phyloP scores from a whole-genome alignment of 2,329 filamentous ascomycete genomes.

The Grosmannia clavigera region DNA sequence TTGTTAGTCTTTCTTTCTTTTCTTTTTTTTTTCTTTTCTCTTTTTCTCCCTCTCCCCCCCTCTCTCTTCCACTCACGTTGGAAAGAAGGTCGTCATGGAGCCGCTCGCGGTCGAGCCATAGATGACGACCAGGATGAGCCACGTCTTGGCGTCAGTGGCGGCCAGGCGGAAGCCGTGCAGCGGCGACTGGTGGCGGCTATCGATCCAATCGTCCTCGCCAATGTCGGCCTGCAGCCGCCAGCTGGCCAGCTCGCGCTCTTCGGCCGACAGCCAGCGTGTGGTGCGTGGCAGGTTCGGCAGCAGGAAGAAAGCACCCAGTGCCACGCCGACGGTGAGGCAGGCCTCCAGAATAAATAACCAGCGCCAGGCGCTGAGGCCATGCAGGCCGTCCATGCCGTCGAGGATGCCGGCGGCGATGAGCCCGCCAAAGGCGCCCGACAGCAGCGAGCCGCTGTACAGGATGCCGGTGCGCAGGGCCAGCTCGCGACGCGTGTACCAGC shows the following conservation, averaged over 20 bases:
- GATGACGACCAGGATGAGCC: slow-evolving; percentile 12
- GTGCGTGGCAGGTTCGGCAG: slow-evolving; percentile 52
- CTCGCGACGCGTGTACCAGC: slow-evolving; percentile 13
- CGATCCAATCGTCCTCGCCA: slow-evolving; percentile 33
- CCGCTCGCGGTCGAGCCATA: not conserved
- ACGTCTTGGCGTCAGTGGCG: slow-evolving; percentile 14
- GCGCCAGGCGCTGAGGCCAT: slow-evolving; percentile 29
- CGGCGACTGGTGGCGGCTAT: not conserved
- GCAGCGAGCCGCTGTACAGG: slow-evolving; percentile 12
- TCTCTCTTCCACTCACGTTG: slow-evolving; percentile 8
- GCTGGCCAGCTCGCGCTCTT: slow-evolving; percentile 41
- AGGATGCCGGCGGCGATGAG: slow-evolving; percentile 28
- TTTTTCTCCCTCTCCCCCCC: no score
- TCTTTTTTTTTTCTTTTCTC: not conserved
- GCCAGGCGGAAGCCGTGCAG: slow-evolving; percentile 14
- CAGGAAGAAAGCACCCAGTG: slow-evolving; percentile 46
- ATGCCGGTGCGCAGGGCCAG: slow-evolving; percentile 12
- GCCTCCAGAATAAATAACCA: slow-evolving; percentile 42
- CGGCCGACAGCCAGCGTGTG: slow-evolving; percentile 39
- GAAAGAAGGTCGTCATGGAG: slow-evolving; percentile 9
- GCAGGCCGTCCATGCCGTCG: slow-evolving; percentile 42
- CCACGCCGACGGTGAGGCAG: slow-evolving; percentile 40
- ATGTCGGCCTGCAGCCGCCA: slow-evolving; percentile 43
- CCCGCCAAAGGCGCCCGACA: slow-evolving; percentile 10
- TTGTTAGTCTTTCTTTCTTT: not conserved